These are phyloP conservation scores for Logfia minima DNA, from an alignment of 129 eudicot species.

Conservation along the genomic window DNA sequence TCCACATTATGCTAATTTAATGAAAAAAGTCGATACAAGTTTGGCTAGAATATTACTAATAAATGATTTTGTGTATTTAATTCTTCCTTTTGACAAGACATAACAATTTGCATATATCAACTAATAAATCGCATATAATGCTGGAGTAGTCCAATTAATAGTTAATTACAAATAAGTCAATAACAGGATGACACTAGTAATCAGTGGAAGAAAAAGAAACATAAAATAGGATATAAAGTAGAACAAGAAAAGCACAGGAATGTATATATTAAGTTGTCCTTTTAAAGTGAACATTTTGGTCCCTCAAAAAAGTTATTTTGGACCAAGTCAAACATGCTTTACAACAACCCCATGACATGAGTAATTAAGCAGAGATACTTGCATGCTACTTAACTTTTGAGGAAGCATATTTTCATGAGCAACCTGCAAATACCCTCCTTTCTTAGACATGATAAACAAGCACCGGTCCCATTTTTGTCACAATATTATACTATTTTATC, in stretches of 20 bases:
- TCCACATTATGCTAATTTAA: too few species aligned
- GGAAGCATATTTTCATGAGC: constrained; percentile 39
- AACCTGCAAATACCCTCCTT: constrained; percentile 38
- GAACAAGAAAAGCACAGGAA: background rate
- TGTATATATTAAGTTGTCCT: background rate
- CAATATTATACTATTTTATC: constrained; percentile 15
- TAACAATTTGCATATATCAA: background rate
- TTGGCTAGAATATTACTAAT: constrained; percentile 16
- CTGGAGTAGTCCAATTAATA: too few species aligned
- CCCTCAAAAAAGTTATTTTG: constrained; percentile 25
- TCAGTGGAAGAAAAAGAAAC: background rate
- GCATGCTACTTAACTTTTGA: constrained; percentile 41
- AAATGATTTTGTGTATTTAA: constrained; percentile 27
- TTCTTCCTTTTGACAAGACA: constrained; percentile 8
- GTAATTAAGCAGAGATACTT: constrained; percentile 28
- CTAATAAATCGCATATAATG: too few species aligned
- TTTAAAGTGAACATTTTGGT: constrained; percentile 26
- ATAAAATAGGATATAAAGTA: background rate
- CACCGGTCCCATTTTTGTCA: constrained; percentile 39
- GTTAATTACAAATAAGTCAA: too few species aligned
- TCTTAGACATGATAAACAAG: constrained; percentile 32
- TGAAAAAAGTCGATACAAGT: constrained; percentile 16
- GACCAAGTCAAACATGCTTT: constrained; percentile 48
- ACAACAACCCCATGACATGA: constrained; percentile 35
- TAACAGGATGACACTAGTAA: too few species aligned